Conservation (phyloP, 176 grass and related monocot genomes). For the Dactylis glomerata region DNA sequence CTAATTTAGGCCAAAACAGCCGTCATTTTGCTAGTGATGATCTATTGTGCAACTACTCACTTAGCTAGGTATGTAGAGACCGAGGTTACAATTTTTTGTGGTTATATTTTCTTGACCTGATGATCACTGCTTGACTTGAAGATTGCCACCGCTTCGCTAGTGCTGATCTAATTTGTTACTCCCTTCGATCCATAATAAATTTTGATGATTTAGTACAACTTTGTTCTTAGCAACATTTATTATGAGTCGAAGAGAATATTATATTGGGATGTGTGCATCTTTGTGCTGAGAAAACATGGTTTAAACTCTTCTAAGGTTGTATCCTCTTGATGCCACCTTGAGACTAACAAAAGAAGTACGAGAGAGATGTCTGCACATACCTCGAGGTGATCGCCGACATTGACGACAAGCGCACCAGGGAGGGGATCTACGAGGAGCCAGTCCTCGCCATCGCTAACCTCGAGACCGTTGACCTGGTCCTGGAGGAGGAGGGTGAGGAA, state of each 20-base stretch:
- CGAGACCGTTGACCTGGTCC: constrained; percentile 64
- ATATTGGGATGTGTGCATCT: too few relatives aligned
- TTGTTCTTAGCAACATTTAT: too few relatives aligned
- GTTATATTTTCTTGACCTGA: not conserved
- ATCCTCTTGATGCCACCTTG: not conserved
- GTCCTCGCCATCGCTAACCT: constrained; percentile 34
- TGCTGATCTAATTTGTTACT: not conserved
- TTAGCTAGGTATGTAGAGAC: not conserved
- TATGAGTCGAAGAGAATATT: too few relatives aligned
- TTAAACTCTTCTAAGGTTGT: not conserved
- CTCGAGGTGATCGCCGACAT: constrained; percentile 93
- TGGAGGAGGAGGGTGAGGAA: constrained; percentile 81
- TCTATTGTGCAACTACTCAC: not conserved
- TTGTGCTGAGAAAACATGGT: too few relatives aligned
- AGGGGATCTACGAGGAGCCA: constrained; percentile 75
- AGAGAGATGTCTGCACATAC: constrained; percentile 3
- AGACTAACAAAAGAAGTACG: too few relatives aligned
- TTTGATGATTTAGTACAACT: too few relatives aligned
- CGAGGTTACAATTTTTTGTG: not conserved
- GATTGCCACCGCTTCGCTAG: not conserved
- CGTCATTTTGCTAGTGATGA: not conserved
- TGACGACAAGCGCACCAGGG: constrained; percentile 48
- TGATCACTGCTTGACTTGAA: too few relatives aligned
- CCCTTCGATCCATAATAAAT: too few relatives aligned
- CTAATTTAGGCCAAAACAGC: too few relatives aligned